Percentiles rank a stretch among this genome's conserved stretches.
phyloP scores from a whole-genome alignment of 306 rosid genomes.

The Glycine soja region DNA sequence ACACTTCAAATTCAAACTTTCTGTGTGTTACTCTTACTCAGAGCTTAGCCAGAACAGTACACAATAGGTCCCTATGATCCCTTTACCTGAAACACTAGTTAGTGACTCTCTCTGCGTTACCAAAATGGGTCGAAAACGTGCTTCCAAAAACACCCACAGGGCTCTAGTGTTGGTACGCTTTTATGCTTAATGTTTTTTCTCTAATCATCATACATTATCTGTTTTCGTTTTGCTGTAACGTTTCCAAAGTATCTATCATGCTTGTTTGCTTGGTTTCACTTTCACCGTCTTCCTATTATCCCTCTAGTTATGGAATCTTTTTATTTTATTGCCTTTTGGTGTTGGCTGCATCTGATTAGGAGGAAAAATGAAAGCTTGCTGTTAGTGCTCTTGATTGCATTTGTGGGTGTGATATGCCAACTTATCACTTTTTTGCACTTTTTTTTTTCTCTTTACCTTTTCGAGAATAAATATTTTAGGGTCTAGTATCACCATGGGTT shows the following conservation, averaged over 20 bases:
- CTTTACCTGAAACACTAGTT: too few species aligned
- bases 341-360: not conserved
- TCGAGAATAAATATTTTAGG: not conserved
- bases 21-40: too few species aligned
- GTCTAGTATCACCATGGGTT: not conserved
- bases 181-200: too few species aligned
- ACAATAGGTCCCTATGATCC: too few species aligned
- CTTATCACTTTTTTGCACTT: not conserved
- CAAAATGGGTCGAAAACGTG: constrained; percentile 52
- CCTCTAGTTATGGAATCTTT: not conserved
- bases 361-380: not conserved
- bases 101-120: not conserved
- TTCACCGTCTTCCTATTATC: not conserved
- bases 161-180: constrained; percentile 12
- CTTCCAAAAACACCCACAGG: constrained; percentile 19
- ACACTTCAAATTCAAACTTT: too few species aligned
- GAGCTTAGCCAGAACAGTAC: too few species aligned
- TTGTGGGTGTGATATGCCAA: not conserved
- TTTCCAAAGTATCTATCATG: not conserved
- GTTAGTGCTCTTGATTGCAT: not conserved
- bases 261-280: not conserved
- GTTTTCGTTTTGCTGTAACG: not conserved
- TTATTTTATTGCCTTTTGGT: not conserved
- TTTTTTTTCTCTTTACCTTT: not conserved
- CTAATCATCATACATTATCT: not conserved